Conservation (phyloP, 2,329 filamentous ascomycete species). For the Neoarthrinium moseri region DNA sequence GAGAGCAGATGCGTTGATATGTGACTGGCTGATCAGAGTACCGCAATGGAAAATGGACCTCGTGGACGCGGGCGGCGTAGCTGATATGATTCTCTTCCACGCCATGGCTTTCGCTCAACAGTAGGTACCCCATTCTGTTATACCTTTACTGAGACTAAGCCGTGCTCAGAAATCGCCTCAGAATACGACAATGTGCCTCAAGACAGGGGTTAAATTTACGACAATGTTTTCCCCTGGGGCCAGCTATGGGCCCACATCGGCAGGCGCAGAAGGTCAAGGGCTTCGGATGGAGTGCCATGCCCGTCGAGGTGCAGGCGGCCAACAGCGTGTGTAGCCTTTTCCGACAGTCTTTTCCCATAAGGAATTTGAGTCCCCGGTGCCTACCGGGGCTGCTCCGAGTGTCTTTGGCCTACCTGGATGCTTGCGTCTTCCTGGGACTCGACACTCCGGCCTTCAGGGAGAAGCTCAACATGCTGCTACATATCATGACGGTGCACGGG, state of each 20-base stretch:
- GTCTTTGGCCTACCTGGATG: slow-evolving; percentile 29
- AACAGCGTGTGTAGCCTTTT: slow-evolving; percentile 30
- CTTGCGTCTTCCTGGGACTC: slow-evolving; percentile 30
- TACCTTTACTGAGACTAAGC: background rate
- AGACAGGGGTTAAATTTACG: slow-evolving; percentile 26
- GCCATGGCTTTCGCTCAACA: slow-evolving; percentile 32
- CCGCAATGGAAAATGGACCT: slow-evolving; percentile 37
- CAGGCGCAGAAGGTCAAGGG: slow-evolving; percentile 24
- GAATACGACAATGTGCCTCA: slow-evolving; percentile 22
- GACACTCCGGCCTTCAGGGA: slow-evolving; percentile 29
- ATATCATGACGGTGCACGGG: slow-evolving; percentile 29
- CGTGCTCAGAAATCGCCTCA: slow-evolving; percentile 23
- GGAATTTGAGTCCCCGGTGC: slow-evolving; percentile 24
- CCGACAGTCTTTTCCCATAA: slow-evolving; percentile 26
- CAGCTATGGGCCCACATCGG: slow-evolving; percentile 21
- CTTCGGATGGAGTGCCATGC: slow-evolving; percentile 28
- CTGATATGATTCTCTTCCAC: slow-evolving; percentile 36
- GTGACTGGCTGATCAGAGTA: slow-evolving; percentile 36
- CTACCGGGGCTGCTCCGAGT: slow-evolving; percentile 21
- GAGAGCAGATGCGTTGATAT: slow-evolving; percentile 34
- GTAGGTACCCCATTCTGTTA: slow-evolving; percentile 23
- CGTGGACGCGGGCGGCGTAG: slow-evolving; percentile 32
- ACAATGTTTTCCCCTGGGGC: slow-evolving; percentile 28
- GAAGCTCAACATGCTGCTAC: slow-evolving; percentile 28
- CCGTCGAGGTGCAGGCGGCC: slow-evolving; percentile 29